Base-by-base conservation (phyloP, 768 basidiomycete species). In the Tulasnella calospora region DNA sequence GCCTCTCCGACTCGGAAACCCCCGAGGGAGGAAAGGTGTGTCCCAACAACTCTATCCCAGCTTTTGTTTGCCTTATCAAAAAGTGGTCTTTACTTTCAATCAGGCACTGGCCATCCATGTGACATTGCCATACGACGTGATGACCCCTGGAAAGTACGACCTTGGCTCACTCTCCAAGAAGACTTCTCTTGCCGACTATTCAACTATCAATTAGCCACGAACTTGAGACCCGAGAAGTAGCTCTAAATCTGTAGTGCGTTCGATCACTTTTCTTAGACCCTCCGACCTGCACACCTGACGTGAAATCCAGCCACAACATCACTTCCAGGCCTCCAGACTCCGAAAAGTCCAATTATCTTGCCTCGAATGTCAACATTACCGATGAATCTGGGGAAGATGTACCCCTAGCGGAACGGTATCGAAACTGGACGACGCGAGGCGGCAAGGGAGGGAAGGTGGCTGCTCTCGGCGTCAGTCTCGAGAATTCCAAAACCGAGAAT, bases 71-170 rank as follows among this genome's bases (percentile, higher is more conserved):
- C 2, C 61, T 67, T 3, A 67, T n/a, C 51, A 67, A 23, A 9
- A 2, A 0, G n/a, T 67, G 15, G 12, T 67, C 13, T 15, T 67
- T 7, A 15, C 15, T 67, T 30, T 0, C 23, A 12, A 61, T 13
- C 30, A 67, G 61, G 61, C 61, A 27, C 61, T 67, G 27, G 30
- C 61, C 33, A 67, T 67, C 61, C 61, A 67, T 67, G 61, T 17
- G 17, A 30, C 30, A 15, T 27, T 76, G n/a, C 51, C 75, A 8
- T 76, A 76, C 55, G 75, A 76, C 75, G 55, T 76, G 23, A 76
- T 76, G 36, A 76, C 55, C 36, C 51, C 61, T 19, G 75, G 75
- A 61, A 76, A 76, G 75, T 76, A 57, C 27, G 75, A 17, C 36
- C n/a, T 10, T 41, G 33, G 19, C 75, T 33, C 13, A 0, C 61